A percentile compares a stretch with the other conserved stretches of the same genome.
phyloP scores from a whole-genome alignment of 140 eudicot genomes.

The Ambrosia hybrid region DNA sequence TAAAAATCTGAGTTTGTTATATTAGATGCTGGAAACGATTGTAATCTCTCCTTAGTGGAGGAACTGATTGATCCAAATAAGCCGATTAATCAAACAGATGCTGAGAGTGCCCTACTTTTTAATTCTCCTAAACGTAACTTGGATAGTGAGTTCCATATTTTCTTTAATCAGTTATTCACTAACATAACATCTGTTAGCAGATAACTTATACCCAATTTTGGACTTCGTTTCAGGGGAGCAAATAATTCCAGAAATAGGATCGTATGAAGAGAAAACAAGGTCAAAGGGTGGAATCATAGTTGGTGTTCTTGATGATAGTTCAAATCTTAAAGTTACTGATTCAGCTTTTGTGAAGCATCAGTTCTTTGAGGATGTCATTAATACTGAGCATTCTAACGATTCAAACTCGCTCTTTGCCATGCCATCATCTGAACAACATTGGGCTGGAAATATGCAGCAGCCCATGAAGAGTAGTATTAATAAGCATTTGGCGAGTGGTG shows the following conservation, averaged over 20 bases:
- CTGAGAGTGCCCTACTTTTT: slow-evolving; percentile 30
- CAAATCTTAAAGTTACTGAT: slow-evolving; percentile 40
- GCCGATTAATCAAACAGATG: slow-evolving; percentile 23
- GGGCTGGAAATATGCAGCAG: slow-evolving; percentile 33
- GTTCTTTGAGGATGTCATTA: slow-evolving; percentile 35
- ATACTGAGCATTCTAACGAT: slow-evolving; percentile 44
- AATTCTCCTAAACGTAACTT: slow-evolving; percentile 23
- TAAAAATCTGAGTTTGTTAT: slow-evolving; percentile 1
- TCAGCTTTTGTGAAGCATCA: slow-evolving; percentile 29
- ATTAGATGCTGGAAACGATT: slow-evolving; percentile 47
- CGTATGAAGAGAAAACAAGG: slow-evolving; percentile 15
- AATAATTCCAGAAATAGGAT: slow-evolving; percentile 17
- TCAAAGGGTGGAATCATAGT: slow-evolving; percentile 23
- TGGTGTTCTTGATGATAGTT: slow-evolving; percentile 37
- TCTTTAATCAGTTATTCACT: neutral
- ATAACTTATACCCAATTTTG: neutral
- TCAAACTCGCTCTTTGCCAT: slow-evolving; percentile 39
- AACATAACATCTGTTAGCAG: neutral
- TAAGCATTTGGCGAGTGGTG: slow-evolving; percentile 33
- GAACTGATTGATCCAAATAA: slow-evolving; percentile 31
- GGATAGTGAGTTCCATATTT: slow-evolving; percentile 40
- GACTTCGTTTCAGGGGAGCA: slow-evolving; percentile 41
- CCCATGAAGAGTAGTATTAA: slow-evolving; percentile 26
- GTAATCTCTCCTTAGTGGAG: slow-evolving; percentile 30
- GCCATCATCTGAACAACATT: slow-evolving; percentile 52